These are phyloP conservation scores for Delonix regia DNA, from an alignment of 306 rosid species.

Conservation along the genomic window DNA sequence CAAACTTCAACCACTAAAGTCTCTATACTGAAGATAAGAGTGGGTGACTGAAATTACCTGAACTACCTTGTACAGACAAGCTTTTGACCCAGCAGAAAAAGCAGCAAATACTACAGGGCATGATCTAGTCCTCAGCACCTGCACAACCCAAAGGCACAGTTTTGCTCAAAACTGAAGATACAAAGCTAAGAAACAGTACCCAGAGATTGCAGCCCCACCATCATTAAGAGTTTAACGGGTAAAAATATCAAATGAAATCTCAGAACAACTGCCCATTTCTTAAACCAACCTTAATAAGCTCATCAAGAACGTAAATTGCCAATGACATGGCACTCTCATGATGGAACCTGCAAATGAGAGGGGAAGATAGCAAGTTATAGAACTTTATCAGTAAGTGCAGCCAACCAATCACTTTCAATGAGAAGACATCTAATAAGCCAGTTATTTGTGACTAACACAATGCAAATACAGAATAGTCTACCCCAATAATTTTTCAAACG, in stretches of 20 bases:
- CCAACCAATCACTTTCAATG: constrained; percentile 5
- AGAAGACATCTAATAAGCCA: constrained; percentile 27
- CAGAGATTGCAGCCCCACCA: constrained; percentile 5
- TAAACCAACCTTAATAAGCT: constrained; percentile 82
- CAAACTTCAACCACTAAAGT: constrained; percentile 26
- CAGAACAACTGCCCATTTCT: constrained; percentile 25
- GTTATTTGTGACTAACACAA: constrained; percentile 16
- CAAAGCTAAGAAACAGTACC: constrained; percentile 19
- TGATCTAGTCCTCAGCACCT: constrained; percentile 75
- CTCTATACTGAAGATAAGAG: constrained; percentile 26
- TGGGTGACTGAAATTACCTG: constrained; percentile 56
- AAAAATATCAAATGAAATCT: constrained; percentile 29
- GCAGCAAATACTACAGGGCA: constrained; percentile 85
- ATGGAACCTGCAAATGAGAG: constrained; percentile 71
- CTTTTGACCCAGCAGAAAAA: constrained; percentile 88
- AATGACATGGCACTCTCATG: constrained; percentile 75
- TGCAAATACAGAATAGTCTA: not conserved
- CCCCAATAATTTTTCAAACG: not conserved
- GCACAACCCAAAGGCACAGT: constrained; percentile 40
- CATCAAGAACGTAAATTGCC: constrained; percentile 78
- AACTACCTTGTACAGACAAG: constrained; percentile 81
- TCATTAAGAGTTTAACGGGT: not conserved
- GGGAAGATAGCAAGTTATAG: constrained; percentile 20
- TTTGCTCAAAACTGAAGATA: constrained; percentile 29
- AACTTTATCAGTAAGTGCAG: constrained; percentile 11